A percentile compares a stretch with the other conserved stretches of the same genome.
Conservation (phyloP, 1,284 basidiomycete species). For the Blastosporella zonata region DNA sequence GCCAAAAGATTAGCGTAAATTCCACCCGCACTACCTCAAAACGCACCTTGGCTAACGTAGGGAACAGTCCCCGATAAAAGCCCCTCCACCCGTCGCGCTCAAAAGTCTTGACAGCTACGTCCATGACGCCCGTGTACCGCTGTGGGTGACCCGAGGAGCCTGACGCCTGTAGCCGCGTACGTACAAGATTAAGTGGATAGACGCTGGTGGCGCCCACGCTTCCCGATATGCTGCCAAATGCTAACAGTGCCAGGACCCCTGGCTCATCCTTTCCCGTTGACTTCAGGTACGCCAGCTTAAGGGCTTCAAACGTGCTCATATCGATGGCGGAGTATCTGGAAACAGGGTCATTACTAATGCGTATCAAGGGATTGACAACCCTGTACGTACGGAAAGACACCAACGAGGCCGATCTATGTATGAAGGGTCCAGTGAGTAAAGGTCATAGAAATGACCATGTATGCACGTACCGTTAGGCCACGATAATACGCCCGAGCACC, state of each 20-base stretch:
- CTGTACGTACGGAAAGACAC: conserved; percentile 79
- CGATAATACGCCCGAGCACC: conserved; percentile 87
- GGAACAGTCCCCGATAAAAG: conserved; percentile 91
- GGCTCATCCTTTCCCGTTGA: conserved; percentile 84
- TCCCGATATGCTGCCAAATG: conserved; percentile 87
- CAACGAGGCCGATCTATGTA: conserved; percentile 78
- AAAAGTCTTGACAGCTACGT: conserved; percentile 84
- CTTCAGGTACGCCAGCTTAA: conserved; percentile 80
- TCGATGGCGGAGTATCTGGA: conserved; percentile 83
- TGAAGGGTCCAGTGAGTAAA: conserved; percentile 13
- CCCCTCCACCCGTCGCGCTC: conserved; percentile 88
- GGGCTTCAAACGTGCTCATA: conserved; percentile 92
- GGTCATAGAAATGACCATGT: conserved; percentile 1
- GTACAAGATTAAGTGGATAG: conserved; percentile 90
- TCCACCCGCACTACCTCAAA: background rate
- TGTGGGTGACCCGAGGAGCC: conserved; percentile 93
- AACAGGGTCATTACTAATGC: background rate
- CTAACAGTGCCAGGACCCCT: conserved; percentile 76
- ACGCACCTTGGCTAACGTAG: conserved; percentile 85
- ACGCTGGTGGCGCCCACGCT: conserved; percentile 91
- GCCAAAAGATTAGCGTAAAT: background rate
- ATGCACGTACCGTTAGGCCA: conserved; percentile 74
- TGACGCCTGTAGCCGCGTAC: conserved; percentile 94
- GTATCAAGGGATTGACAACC: conserved; percentile 11
- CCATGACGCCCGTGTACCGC: conserved; percentile 82